Conservation (phyloP, 176 grass and related monocot genomes). For the Zoysia japonica region DNA sequence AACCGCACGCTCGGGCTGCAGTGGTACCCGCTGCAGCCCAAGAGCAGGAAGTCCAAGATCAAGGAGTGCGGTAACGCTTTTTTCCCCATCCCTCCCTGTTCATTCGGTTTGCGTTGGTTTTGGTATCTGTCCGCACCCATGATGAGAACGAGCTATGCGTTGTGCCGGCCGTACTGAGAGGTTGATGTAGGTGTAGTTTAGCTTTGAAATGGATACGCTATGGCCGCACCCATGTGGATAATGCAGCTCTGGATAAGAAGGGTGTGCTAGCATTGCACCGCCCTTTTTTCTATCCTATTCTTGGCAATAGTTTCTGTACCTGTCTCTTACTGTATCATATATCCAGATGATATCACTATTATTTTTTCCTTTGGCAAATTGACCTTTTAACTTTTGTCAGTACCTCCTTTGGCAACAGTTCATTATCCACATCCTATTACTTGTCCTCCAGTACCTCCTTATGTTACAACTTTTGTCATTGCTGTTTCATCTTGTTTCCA, state of each 20-base stretch:
- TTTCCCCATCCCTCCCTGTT: background rate
- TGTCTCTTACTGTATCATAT: background rate
- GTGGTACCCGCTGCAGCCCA: slow-evolving; percentile 83
- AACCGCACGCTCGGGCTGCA: slow-evolving; percentile 59
- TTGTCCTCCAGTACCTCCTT: background rate
- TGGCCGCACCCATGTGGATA: background rate
- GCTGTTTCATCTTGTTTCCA: background rate
- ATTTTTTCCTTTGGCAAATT: background rate
- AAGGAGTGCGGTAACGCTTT: slow-evolving; percentile 60
- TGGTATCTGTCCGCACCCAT: background rate
- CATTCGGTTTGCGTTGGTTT: slow-evolving; percentile 8
- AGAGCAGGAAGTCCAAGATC: slow-evolving; percentile 81
- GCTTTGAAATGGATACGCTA: background rate
- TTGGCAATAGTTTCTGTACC: background rate
- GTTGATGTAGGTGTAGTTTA: background rate
- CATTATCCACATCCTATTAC: background rate
- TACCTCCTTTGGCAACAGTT: no score
- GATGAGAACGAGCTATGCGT: background rate
- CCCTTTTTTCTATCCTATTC: background rate
- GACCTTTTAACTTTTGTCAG: background rate
- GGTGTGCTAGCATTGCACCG: slow-evolving; percentile 12
- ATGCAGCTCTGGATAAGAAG: background rate
- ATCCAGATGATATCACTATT: background rate
- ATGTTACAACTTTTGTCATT: background rate
- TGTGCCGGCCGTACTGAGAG: background rate